phyloP scores from a whole-genome alignment of 352 stramenopile genomes.

The Saprolegnia parasitica region DNA sequence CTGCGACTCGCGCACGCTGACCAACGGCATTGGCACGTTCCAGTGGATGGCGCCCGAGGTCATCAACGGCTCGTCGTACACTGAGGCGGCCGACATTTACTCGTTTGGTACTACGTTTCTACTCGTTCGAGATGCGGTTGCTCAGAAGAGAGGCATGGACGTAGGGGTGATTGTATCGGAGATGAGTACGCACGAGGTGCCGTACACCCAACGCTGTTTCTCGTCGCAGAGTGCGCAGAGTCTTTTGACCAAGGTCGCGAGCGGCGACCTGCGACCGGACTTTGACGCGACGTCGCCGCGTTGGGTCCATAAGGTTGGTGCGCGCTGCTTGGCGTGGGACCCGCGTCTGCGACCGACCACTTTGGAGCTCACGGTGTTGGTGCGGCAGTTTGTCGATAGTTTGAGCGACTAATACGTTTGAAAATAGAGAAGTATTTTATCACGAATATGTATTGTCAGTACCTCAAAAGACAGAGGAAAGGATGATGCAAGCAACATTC shows the following conservation, averaged over 20 bases:
- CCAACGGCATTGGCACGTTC: slow-evolving; percentile 35
- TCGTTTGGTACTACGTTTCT: slow-evolving; percentile 16
- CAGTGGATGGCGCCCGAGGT: slow-evolving; percentile 40
- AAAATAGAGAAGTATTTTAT: too few species aligned
- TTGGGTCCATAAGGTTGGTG: slow-evolving; percentile 40
- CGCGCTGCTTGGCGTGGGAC: slow-evolving; percentile 58
- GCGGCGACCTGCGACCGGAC: background rate
- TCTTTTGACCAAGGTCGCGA: slow-evolving; percentile 5
- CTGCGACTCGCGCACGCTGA: slow-evolving; percentile 30
- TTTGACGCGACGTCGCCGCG: slow-evolving; percentile 9
- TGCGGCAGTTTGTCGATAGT: too few species aligned
- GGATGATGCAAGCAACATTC: slow-evolving; percentile 27
- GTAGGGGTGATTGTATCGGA: slow-evolving; percentile 37
- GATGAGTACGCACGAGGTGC: slow-evolving; percentile 63
- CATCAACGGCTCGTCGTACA: slow-evolving; percentile 38
- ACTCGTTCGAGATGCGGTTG: background rate
- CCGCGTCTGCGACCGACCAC: slow-evolving; percentile 62
- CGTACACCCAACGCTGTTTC: slow-evolving; percentile 37
- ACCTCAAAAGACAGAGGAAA: too few species aligned
- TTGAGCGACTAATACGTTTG: too few species aligned
- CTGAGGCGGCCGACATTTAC: slow-evolving; percentile 20
- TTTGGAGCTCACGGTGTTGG: slow-evolving; percentile 1
- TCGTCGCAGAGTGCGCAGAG: background rate
- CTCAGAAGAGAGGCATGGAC: background rate
- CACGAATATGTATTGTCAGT: too few species aligned